Conservation (phyloP, 192 early-diverging fungal genomes). For the Rhizophagus clarus region DNA sequence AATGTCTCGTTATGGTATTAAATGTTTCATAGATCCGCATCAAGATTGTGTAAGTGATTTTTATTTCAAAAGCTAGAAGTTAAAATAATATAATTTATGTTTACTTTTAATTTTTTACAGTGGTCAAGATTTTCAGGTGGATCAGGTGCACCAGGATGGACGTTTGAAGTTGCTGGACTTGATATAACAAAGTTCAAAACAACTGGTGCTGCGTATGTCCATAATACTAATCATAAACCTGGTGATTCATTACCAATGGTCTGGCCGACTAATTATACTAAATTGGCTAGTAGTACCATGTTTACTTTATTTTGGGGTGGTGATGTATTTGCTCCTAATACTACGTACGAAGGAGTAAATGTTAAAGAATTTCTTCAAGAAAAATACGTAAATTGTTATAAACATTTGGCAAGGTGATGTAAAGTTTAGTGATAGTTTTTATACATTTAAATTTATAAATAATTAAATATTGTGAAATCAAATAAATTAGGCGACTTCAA, state of each 20-base stretch:
- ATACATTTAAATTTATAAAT: conserved; percentile 6
- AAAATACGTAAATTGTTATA: conserved; percentile 66
- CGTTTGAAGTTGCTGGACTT: conserved; percentile 80
- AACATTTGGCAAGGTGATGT: conserved; percentile 64
- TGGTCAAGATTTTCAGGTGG: conserved; percentile 80
- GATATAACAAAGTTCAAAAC: conserved; percentile 73
- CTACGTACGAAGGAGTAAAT: conserved; percentile 63
- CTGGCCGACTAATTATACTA: conserved; percentile 90
- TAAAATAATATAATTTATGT: background rate
- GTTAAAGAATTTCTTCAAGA: conserved; percentile 70
- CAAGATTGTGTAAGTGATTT: conserved; percentile 69
- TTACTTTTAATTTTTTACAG: conserved; percentile 14
- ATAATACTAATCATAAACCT: conserved; percentile 59
- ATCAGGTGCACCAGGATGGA: conserved; percentile 85
- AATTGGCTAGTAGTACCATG: conserved; percentile 81
- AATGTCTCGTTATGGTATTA: conserved; percentile 75
- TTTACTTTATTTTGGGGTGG: conserved; percentile 85
- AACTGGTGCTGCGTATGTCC: conserved; percentile 79
- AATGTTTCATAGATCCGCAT: conserved; percentile 88
- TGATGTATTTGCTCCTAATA: conserved; percentile 69
- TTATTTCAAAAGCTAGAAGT: background rate
- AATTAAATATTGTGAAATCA: background rate
- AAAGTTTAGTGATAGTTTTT: conserved; percentile 1
- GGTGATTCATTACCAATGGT: conserved; percentile 54
- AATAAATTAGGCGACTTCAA: conserved; percentile 55